Evolutionary conservation across 1,139 yeast species (phyloP).

Genomic region (Yamadazyma trypodendri): DNA sequence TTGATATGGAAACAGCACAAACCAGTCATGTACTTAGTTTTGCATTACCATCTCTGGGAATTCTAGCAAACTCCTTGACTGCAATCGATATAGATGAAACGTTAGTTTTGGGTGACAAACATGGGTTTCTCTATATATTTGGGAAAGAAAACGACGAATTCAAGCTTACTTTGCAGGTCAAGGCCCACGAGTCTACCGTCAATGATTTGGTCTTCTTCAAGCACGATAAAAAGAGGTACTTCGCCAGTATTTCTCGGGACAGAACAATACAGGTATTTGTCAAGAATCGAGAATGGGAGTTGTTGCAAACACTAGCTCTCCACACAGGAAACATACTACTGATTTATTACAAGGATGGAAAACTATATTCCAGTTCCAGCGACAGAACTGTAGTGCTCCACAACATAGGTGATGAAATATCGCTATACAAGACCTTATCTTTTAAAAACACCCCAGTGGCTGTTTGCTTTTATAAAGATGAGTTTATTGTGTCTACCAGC

Average conservation of each 20-base stretch:
- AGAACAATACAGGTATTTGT: conserved; percentile 58
- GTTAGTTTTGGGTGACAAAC: conserved; percentile 46
- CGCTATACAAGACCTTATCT: conserved; percentile 47
- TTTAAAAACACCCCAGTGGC: conserved; percentile 49
- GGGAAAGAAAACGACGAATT: conserved; percentile 12
- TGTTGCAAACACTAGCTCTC: conserved; percentile 54
- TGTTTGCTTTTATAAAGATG: conserved; percentile 30
- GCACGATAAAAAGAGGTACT: conserved; percentile 21
- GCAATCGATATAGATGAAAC: conserved; percentile 24
- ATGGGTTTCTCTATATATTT: conserved; percentile 38
- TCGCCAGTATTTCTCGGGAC: conserved; percentile 56
- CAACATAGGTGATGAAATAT: conserved; percentile 23
- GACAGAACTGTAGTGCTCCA: conserved; percentile 61
- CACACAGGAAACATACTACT: conserved; percentile 57
- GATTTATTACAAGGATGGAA: conserved; percentile 27
- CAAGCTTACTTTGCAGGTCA: conserved; percentile 20
- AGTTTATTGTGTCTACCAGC: conserved; percentile 49
- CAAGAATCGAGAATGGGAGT: conserved; percentile 38
- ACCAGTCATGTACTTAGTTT: conserved; percentile 16
- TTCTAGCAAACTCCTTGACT: conserved; percentile 26
- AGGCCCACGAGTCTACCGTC: conserved; percentile 52
- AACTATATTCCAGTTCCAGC: conserved; percentile 53
- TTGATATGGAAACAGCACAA: conserved; percentile 16
- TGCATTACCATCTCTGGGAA: conserved; percentile 25
- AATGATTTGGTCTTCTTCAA: conserved; percentile 41